Base-by-base conservation (phyloP, 2,329 filamentous ascomycete genomes). In the Alternaria gansuensis region DNA sequence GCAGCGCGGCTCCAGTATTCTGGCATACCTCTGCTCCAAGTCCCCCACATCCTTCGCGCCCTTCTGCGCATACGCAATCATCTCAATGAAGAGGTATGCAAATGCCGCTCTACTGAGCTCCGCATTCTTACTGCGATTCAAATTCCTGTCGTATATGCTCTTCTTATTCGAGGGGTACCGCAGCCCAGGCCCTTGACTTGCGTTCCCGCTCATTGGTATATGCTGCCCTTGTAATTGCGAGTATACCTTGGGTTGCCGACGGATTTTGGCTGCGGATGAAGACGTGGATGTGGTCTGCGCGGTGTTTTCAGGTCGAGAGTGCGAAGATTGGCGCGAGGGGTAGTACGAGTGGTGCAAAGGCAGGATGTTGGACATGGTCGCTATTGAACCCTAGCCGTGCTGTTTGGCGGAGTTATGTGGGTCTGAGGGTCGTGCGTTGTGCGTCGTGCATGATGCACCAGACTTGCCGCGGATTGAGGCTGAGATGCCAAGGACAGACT, bases 101-200 rank as follows among this genome's bases (percentile, higher is more conserved):
- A 99, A 98, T 79, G 92, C 93, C 10, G 95, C 88, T 75, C 96
- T 90, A 78, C 93, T 97, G 67, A 96, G 87, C 82, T 98, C 94
- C 58, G 91, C 87, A 70, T 91, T 92, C 77, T 92, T 91, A 70
- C 89, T 90, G 65, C 95, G 90, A 80, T 97, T 97, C 62, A 98
- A 84, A 62, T 96, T 93, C 54, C 95, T 87, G 83, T 97, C 93
- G 83, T 98, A 99, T 82, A 99, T 98, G 65, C 93, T 97, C 82
- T 98, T 98, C 82, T 93, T 92, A 78, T 88, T 96, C 56, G 91
- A 91, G 46, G 95, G 94, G 73, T 96, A 92, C 68, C 93, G 91
- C 62, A 99, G 88, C 26, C 91, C 89, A 11, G 69, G 45, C 51
- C 63, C 70, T 64, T 66, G 68, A 45, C 57, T 63, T 41, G 60